A percentile compares a stretch with the other conserved stretches of the same genome.
phyloP scores from a whole-genome alignment of 371 early-diverging fungal species.

The Rhizopus sp. region DNA sequence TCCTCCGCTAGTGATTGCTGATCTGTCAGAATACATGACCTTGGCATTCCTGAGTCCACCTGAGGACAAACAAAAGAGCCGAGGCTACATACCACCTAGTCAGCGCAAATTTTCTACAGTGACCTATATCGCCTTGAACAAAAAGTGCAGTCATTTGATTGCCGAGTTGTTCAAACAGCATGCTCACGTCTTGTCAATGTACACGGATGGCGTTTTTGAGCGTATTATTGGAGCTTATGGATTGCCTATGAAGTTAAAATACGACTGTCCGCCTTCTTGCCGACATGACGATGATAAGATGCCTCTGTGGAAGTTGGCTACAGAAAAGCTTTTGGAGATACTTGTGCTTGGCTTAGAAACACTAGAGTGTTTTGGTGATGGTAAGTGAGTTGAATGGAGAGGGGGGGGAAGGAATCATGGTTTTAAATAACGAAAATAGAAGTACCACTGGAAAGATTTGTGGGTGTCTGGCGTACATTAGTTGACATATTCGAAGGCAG shows the following conservation, averaged over 20 bases:
- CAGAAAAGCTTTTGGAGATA: conserved; percentile 65
- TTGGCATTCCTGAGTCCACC: conserved; percentile 51
- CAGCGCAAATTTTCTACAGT: conserved; percentile 50
- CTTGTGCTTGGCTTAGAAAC: conserved; percentile 61
- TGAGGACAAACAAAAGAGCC: conserved; percentile 21
- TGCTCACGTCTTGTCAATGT: conserved; percentile 51
- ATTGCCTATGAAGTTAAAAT: conserved; percentile 74
- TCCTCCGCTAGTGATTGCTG: conserved; percentile 47
- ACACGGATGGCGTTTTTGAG: conserved; percentile 71
- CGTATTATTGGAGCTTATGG: conserved; percentile 65
- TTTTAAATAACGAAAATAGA: conserved; percentile 30
- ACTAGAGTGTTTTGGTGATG: conserved; percentile 59
- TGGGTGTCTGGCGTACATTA: conserved; percentile 67
- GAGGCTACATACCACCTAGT: conserved; percentile 33
- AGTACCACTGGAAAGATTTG: conserved; percentile 60
- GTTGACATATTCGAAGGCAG: conserved; percentile 74
- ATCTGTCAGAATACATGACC: conserved; percentile 55
- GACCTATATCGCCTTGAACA: conserved; percentile 78
- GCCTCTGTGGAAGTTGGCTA: conserved; percentile 78
- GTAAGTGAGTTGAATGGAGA: conserved; percentile 32
- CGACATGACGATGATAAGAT: conserved; percentile 70
- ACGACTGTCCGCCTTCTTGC: conserved; percentile 75
- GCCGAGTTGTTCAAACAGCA: conserved; percentile 60
- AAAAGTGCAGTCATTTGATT: conserved; percentile 60
- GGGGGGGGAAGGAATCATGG: background rate